Percentiles rank a stretch among this genome's conserved stretches.
Evolutionary conservation across 352 stramenopile species (phyloP).

Genomic region (Globisporangium ultimum): DNA sequence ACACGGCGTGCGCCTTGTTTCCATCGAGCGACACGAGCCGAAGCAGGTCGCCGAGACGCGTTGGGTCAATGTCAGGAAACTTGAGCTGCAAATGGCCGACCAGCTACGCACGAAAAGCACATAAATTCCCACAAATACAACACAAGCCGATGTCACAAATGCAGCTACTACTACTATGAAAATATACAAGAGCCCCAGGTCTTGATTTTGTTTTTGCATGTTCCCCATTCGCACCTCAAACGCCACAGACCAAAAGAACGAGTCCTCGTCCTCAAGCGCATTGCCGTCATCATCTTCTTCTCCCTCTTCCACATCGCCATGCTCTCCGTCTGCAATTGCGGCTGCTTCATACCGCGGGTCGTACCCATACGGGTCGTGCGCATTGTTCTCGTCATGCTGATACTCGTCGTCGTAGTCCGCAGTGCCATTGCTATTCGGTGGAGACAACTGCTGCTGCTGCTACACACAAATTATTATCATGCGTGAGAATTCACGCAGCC

Average conservation of each 20-base stretch:
- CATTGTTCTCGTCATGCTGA: neutral
- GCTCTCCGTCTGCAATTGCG: neutral
- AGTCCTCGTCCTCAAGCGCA: constrained; percentile 65
- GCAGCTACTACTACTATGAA: neutral
- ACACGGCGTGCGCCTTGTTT: constrained; percentile 68
- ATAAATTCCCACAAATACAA: neutral
- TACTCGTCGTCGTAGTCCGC: constrained; percentile 10
- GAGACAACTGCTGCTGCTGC: constrained; percentile 11
- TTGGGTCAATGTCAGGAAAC: constrained; percentile 76
- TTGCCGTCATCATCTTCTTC: constrained; percentile 16
- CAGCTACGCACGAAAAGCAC: constrained; percentile 33
- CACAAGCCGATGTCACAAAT: constrained; percentile 6
- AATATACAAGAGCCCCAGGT: neutral
- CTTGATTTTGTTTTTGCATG: too few species aligned
- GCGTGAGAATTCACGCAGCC: neutral
- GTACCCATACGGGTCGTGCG: too few species aligned
- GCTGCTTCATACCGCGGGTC: too few species aligned
- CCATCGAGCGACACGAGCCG: constrained; percentile 69
- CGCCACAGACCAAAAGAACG: constrained; percentile 84
- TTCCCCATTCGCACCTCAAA: constrained; percentile 51
- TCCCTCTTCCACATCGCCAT: constrained; percentile 1
- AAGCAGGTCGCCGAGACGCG: constrained; percentile 69
- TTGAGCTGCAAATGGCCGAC: constrained; percentile 81
- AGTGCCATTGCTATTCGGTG: constrained; percentile 9
- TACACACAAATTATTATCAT: neutral